Conservation (phyloP, 805 yeast genomes). For the Ogataea parapolymorpha region DNA sequence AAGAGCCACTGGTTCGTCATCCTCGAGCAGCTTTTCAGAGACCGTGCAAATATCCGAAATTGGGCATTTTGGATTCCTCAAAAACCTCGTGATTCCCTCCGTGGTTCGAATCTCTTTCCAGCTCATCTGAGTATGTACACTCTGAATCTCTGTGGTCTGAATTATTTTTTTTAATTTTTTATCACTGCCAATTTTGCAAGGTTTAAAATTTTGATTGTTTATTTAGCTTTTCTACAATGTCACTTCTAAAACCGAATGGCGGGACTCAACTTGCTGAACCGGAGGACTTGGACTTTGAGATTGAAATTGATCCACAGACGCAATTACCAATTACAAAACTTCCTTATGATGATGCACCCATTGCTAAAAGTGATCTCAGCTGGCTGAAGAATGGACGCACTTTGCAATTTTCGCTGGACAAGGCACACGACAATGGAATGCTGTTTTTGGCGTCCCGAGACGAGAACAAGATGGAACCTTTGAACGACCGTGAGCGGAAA, state of each 20-base stretch:
- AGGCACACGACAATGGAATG: constrained; percentile 38
- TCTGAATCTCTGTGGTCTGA: not conserved
- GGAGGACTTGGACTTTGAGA: constrained; percentile 14
- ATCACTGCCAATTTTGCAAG: constrained; percentile 1
- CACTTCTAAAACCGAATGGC: constrained; percentile 1
- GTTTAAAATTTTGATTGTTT: constrained; percentile 2
- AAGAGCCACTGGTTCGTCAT: constrained; percentile 36
- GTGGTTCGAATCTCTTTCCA: constrained; percentile 28
- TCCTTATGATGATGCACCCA: constrained; percentile 35
- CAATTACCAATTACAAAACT: constrained; percentile 31
- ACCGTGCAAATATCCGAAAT: constrained; percentile 40
- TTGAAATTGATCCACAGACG: constrained; percentile 24
- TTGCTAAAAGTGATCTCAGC: constrained; percentile 26
- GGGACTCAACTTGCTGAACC: not conserved
- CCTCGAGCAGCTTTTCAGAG: constrained; percentile 34
- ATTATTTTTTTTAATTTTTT: constrained; percentile 1
- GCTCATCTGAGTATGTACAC: not conserved
- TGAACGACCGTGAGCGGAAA: constrained; percentile 38
- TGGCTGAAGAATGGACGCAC: constrained; percentile 36
- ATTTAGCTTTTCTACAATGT: not conserved
- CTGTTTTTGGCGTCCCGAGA: constrained; percentile 34
- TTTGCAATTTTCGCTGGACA: constrained; percentile 47
- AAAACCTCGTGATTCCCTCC: constrained; percentile 52
- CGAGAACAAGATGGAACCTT: constrained; percentile 8
- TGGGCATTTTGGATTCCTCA: constrained; percentile 51